These are phyloP conservation scores for Ilyonectria sp. DNA, from an alignment of 2,329 filamentous ascomycete genomes.

Conservation along the genomic window DNA sequence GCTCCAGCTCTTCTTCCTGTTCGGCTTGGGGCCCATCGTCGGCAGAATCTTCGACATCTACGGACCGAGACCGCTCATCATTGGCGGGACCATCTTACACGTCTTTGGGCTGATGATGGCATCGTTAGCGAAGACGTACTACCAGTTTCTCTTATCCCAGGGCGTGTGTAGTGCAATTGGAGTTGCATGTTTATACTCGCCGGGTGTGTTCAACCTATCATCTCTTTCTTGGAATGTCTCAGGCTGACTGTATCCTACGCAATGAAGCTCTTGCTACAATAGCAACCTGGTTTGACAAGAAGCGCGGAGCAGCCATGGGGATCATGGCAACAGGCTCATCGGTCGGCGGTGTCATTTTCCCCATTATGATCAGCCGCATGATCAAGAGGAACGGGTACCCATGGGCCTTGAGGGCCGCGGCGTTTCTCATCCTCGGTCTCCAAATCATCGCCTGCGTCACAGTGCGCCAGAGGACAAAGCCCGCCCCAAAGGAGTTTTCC, in stretches of 20 bases:
- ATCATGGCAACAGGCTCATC: slow-evolving; percentile 54
- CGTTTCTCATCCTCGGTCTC: slow-evolving; percentile 55
- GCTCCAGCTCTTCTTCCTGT: slow-evolving; percentile 69
- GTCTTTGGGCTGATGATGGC: slow-evolving; percentile 77
- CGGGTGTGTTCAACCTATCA: slow-evolving; percentile 33
- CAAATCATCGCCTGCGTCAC: slow-evolving; percentile 53
- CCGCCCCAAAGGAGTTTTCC: slow-evolving; percentile 47
- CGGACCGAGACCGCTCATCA: slow-evolving; percentile 70
- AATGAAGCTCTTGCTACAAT: not conserved
- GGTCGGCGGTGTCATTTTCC: slow-evolving; percentile 58
- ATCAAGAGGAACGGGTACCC: slow-evolving; percentile 55
- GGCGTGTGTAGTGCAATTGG: slow-evolving; percentile 57
- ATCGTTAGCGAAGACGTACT: slow-evolving; percentile 61
- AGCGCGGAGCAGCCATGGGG: slow-evolving; percentile 54
- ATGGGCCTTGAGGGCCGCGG: slow-evolving; percentile 58
- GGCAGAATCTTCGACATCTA: slow-evolving; percentile 75
- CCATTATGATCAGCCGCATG: slow-evolving; percentile 57
- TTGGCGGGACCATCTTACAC: slow-evolving; percentile 68
- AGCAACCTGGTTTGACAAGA: slow-evolving; percentile 51
- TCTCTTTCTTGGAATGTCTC: not conserved
- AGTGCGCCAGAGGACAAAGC: slow-evolving; percentile 37
- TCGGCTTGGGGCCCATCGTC: not conserved
- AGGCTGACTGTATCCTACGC: not conserved
- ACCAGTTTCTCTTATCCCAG: slow-evolving; percentile 58
- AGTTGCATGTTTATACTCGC: slow-evolving; percentile 54